Conservation (phyloP, 2,329 filamentous ascomycete species). For the Coleophoma eucalyptorum region DNA sequence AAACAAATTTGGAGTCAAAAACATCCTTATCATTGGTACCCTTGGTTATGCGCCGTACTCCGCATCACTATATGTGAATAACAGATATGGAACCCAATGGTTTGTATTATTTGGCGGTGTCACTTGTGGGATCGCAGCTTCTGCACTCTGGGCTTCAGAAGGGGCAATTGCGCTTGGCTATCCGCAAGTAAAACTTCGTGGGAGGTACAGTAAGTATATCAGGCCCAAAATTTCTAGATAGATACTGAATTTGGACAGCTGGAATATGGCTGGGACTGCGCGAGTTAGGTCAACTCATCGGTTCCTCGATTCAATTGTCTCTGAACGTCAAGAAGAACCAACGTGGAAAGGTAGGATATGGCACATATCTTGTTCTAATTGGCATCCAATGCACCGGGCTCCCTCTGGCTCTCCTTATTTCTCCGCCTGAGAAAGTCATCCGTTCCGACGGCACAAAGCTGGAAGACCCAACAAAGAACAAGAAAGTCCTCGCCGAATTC, state of each 20-base stretch:
- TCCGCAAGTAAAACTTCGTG: conserved; percentile 63
- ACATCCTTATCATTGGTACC: conserved; percentile 64
- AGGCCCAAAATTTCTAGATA: neutral
- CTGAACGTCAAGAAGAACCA: conserved; percentile 53
- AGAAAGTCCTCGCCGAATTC: conserved; percentile 55
- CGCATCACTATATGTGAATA: conserved; percentile 67
- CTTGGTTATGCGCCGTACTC: conserved; percentile 68
- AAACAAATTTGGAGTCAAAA: conserved; percentile 65
- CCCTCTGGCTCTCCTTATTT: conserved; percentile 58
- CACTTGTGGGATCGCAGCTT: conserved; percentile 56
- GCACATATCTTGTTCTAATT: conserved; percentile 66
- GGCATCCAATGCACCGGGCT: conserved; percentile 62
- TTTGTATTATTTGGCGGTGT: conserved; percentile 64
- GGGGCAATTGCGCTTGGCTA: conserved; percentile 69
- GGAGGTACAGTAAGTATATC: conserved; percentile 39
- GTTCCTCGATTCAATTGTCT: conserved; percentile 66
- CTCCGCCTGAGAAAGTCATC: conserved; percentile 55
- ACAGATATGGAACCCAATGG: conserved; percentile 65
- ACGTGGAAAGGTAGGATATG: conserved; percentile 64
- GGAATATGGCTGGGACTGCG: conserved; percentile 62
- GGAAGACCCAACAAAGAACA: conserved; percentile 49
- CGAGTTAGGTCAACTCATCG: conserved; percentile 62
- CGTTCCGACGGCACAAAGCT: conserved; percentile 54
- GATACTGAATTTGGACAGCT: conserved; percentile 28
- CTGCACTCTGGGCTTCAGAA: conserved; percentile 72